Evolutionary conservation across 331 rosid species (phyloP).

Genomic region (Cydonia oblonga): DNA sequence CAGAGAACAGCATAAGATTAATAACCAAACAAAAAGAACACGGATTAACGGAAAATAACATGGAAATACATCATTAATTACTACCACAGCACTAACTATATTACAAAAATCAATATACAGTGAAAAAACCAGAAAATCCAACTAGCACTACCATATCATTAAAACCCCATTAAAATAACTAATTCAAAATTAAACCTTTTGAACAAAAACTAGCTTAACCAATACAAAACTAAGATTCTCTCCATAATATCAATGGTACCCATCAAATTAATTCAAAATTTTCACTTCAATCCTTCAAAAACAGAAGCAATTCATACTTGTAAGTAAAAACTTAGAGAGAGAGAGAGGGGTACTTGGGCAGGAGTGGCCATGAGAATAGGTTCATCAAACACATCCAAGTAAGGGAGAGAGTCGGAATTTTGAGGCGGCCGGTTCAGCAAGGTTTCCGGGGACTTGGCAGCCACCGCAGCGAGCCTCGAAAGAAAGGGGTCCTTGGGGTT

Average conservation of each 20-base stretch:
- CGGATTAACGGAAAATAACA: neutral
- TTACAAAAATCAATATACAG: neutral
- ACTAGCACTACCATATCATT: neutral
- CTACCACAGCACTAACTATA: no score
- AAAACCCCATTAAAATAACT: neutral
- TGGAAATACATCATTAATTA: no score
- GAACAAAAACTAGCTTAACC: neutral
- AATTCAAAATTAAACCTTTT: neutral
- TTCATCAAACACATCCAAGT: constrained; percentile 54
- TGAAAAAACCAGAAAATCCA: neutral
- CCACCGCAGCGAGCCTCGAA: constrained; percentile 69
- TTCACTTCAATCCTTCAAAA: neutral
- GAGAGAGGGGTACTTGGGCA: constrained; percentile 46
- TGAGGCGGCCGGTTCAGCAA: constrained; percentile 40
- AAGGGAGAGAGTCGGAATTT: constrained; percentile 66
- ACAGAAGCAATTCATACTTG: neutral
- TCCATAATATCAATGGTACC: neutral
- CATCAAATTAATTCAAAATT: neutral
- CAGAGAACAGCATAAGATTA: constrained; percentile 14
- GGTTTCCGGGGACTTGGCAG: constrained; percentile 53
- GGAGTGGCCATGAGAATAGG: constrained; percentile 88
- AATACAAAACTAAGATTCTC: neutral
- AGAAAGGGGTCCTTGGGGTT: constrained; percentile 77
- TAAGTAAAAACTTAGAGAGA: neutral
- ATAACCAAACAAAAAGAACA: neutral